Conservation (phyloP, 805 yeast species). For the Myxozyma sirexii region DNA sequence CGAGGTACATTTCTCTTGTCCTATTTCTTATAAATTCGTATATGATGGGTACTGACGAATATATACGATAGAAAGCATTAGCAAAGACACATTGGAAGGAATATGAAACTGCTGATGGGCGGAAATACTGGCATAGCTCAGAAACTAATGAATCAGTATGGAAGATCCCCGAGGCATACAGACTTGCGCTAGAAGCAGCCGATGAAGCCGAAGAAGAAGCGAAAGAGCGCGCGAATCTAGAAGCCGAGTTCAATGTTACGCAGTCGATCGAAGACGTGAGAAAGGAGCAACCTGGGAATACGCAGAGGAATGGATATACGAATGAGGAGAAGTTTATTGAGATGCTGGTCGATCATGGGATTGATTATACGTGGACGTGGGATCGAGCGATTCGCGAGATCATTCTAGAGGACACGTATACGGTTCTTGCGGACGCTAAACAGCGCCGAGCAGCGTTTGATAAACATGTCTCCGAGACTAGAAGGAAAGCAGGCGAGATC, state of each 20-base stretch:
- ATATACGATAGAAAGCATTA: conserved; percentile 46
- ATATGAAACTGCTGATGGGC: conserved; percentile 57
- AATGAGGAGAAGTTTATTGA: conserved; percentile 47
- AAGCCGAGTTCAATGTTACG: conserved; percentile 6
- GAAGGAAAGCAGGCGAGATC: conserved; percentile 19
- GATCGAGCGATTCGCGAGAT: conserved; percentile 61
- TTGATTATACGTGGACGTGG: conserved; percentile 79
- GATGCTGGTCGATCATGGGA: conserved; percentile 57
- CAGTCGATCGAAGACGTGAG: no score
- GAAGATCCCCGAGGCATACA: conserved; percentile 68
- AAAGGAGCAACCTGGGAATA: no score
- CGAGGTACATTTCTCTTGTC: conserved; percentile 37
- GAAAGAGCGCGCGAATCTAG: conserved; percentile 14
- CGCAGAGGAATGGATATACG: neutral
- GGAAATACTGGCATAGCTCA: conserved; percentile 68
- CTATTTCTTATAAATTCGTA: neutral
- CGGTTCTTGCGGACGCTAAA: conserved; percentile 65
- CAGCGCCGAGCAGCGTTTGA: conserved; percentile 65
- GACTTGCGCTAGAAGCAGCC: conserved; percentile 34
- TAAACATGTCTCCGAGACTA: conserved; percentile 51
- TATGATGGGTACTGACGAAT: neutral
- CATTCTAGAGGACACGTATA: conserved; percentile 63
- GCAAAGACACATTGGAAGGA: conserved; percentile 58
- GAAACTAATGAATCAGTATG: conserved; percentile 71
- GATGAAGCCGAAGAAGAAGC: conserved; percentile 28